These are phyloP conservation scores for Ceratobasidium sp. DNA, from an alignment of 1,284 basidiomycete genomes.

Conservation along the genomic window DNA sequence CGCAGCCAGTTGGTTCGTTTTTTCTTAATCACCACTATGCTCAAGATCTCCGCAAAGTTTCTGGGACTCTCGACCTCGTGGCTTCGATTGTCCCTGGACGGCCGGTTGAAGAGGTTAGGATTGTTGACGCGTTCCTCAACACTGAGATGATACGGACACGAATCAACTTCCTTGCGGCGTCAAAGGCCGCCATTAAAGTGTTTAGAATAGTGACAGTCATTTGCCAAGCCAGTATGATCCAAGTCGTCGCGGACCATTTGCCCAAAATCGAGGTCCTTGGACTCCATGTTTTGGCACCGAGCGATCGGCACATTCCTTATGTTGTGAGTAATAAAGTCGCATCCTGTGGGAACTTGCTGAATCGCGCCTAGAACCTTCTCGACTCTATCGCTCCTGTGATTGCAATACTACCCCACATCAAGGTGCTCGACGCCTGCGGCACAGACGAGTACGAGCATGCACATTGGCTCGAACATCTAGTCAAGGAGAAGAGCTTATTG, in stretches of 20 bases:
- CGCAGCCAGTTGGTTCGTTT: slow-evolving; percentile 26
- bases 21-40: slow-evolving; percentile 11
- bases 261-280: slow-evolving; percentile 19
- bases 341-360: neutral
- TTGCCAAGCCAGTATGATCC: slow-evolving; percentile 27
- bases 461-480: slow-evolving; percentile 23
- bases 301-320: slow-evolving; percentile 24
- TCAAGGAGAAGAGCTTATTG: slow-evolving; percentile 7
- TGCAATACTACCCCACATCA: slow-evolving; percentile 10
- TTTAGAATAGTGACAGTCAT: slow-evolving; percentile 25
- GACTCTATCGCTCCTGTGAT: slow-evolving; percentile 13
- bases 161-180: neutral
- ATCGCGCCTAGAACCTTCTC: neutral
- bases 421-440: slow-evolving; percentile 13
- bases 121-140: slow-evolving; percentile 21
- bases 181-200: neutral
- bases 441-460: slow-evolving; percentile 24
- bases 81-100: slow-evolving; percentile 15
- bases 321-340: slow-evolving; percentile 1
- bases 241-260: slow-evolving; percentile 18
- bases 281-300: slow-evolving; percentile 18
- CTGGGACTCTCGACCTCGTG: slow-evolving; percentile 20
- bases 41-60: slow-evolving; percentile 15
- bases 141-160: slow-evolving; percentile 32
- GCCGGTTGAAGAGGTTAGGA: slow-evolving; percentile 10